phyloP scores from a whole-genome alignment of 352 stramenopile species.

The Globisporangium okanoganense region DNA sequence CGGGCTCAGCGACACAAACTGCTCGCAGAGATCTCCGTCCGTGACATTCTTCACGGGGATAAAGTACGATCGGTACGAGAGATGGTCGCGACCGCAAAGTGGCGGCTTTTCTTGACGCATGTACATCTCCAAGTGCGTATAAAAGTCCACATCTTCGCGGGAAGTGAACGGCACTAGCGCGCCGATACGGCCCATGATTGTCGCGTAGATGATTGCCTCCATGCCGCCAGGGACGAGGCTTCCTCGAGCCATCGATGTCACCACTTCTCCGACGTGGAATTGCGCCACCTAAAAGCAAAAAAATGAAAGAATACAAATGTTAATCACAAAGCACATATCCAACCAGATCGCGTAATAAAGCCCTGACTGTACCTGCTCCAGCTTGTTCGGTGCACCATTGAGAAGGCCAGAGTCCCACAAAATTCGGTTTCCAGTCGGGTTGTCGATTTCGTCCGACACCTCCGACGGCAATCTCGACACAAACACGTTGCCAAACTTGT shows the following conservation, averaged over 20 bases:
- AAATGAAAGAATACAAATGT: background rate
- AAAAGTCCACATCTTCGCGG: conserved; percentile 98
- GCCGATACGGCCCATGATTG: conserved; percentile 95
- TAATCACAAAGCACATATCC: background rate
- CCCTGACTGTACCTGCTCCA: conserved; percentile 81
- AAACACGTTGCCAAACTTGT: conserved; percentile 99
- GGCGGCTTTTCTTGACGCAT: conserved; percentile 89
- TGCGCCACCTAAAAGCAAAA: conserved; percentile 65
- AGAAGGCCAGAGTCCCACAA: conserved; percentile 94
- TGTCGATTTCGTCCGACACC: conserved; percentile 95
- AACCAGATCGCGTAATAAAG: background rate
- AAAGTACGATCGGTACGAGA: conserved; percentile 98
- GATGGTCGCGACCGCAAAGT: conserved; percentile 94
- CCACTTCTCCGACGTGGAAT: conserved; percentile 97
- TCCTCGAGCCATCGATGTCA: conserved; percentile 96
- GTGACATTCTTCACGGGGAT: conserved; percentile 98
- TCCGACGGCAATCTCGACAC: conserved; percentile 92
- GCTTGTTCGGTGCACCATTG: conserved; percentile 95
- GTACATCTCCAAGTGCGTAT: conserved; percentile 97
- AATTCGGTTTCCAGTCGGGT: conserved; percentile 94
- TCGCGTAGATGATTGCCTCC: conserved; percentile 97
- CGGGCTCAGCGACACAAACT: conserved; percentile 90
- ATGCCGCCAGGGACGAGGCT: conserved; percentile 94
- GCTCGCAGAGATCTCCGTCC: conserved; percentile 98
- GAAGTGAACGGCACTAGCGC: conserved; percentile 96